Base-by-base conservation (phyloP, 2,329 filamentous ascomycete species). In the Conoideocrella luteorostrata region DNA sequence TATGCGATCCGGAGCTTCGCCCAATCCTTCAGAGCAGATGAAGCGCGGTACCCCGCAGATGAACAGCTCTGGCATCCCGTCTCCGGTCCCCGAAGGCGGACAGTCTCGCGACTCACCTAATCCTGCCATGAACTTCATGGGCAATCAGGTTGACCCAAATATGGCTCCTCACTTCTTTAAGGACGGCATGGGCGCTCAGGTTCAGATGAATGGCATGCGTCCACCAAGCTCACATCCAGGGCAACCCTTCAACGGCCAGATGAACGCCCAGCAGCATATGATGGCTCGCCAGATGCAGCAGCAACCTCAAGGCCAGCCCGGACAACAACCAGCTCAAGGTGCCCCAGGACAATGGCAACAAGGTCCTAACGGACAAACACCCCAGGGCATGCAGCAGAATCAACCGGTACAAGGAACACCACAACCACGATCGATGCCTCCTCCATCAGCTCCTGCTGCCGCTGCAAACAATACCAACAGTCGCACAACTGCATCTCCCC, bases 41-140 rank as follows among this genome's bases (percentile, higher is more conserved):
- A 88, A 87, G 71, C 82, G 86, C 40, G 80, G 80, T 39, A 86
- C 83, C 21, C 84, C 84, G 21, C 84, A 87, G 62, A 81, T 88
- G 74, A 78, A 77, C 55, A 78, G 78, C 46, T 75, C 75, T 29
- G 80, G 76, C 44, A 80, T 88, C 51, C 82, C 84, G 20, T 88
- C 82, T 20, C 85, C 81, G 7, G 72, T 86, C 49, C 82, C 83
- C 3, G 86, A 87, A 57, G 83, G 79, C 23, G 71, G 69, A 12
- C 81, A 75, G 69, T 86, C 78, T 47, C 77, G 74, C 55, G 78
- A 73, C 63, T 86, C 82, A 46, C 82, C 82, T 39, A 80, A 73
- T 65, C 68, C 74, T 13, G 70, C 68, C 41, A 77, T 79, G 68
- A 76, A 74, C 57, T 84, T 85, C 54, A 81, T 82, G 65, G 71